phyloP scores from a whole-genome alignment of 495 filamentous ascomycete species.

The Aspergillus nanangensis region DNA sequence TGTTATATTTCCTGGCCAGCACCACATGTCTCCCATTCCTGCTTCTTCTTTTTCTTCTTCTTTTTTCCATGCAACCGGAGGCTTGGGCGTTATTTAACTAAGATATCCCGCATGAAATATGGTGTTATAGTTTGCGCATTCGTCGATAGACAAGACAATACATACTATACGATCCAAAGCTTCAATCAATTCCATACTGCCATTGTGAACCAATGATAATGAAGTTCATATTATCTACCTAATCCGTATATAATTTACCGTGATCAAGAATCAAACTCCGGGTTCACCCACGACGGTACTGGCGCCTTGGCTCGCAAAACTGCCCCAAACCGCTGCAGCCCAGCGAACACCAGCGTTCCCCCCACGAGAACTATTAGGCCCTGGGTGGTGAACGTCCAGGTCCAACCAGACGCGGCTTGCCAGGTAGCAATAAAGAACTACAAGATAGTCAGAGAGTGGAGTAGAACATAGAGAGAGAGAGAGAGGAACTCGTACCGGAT shows the following conservation, averaged over 20 bases:
- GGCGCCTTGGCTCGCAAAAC: slow-evolving; percentile 22
- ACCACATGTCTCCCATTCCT: neutral
- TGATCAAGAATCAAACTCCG: slow-evolving; percentile 33
- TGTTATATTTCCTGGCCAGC: neutral
- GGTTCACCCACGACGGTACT: slow-evolving; percentile 38
- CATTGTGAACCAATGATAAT: no score
- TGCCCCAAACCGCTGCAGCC: slow-evolving; percentile 44
- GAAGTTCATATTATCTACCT: no score
- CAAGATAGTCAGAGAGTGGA: no score
- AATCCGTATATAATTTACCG: no score
- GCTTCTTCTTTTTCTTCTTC: neutral
- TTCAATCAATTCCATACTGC: no score
- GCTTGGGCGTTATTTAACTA: no score
- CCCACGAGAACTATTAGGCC: slow-evolving; percentile 45
- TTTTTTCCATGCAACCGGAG: neutral
- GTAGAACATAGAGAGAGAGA: neutral
- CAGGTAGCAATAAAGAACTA: slow-evolving; percentile 56
- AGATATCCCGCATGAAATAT: no score
- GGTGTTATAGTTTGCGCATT: no score
- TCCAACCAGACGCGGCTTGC: slow-evolving; percentile 47
- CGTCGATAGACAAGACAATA: neutral
- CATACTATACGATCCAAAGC: no score
- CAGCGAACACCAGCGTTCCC: slow-evolving; percentile 34
- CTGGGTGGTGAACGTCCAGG: slow-evolving; percentile 54
- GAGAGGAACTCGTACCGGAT: slow-evolving; percentile 27